These are phyloP conservation scores for Pseudophaeomoniella oleicola DNA, from an alignment of 2,329 filamentous ascomycete species.

Conservation along the genomic window DNA sequence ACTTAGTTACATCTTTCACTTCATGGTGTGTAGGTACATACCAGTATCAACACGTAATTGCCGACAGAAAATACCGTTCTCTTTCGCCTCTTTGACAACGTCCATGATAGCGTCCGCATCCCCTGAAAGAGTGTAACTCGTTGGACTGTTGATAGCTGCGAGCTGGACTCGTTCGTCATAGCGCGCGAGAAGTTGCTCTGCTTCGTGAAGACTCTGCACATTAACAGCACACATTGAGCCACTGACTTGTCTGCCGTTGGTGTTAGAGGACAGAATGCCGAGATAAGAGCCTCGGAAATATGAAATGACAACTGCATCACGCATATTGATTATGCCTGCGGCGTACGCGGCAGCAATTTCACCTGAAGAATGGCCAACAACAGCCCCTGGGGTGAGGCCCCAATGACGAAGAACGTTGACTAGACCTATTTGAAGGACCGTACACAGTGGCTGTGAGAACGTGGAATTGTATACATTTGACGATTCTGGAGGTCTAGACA, in stretches of 20 bases:
- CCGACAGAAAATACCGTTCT: neutral
- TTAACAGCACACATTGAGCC: constrained; percentile 7
- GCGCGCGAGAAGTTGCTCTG: neutral
- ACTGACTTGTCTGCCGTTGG: neutral
- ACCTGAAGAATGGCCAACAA: constrained; percentile 9
- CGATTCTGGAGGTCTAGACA: neutral
- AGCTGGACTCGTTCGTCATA: neutral
- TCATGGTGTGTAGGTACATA: neutral
- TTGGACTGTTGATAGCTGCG: constrained; percentile 14
- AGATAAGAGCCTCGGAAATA: constrained; percentile 21
- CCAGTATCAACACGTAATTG: constrained; percentile 1
- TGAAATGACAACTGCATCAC: constrained; percentile 27
- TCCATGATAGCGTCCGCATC: constrained; percentile 11
- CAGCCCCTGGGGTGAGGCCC: constrained; percentile 4
- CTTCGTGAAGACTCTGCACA: constrained; percentile 1
- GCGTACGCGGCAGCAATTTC: constrained; percentile 10
- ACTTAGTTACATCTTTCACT: neutral
- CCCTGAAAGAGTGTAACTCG: constrained; percentile 16
- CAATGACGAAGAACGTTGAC: constrained; percentile 2
- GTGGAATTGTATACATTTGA: constrained; percentile 2
- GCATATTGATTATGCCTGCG: constrained; percentile 15
- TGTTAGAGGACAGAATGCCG: neutral
- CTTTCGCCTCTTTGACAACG: neutral
- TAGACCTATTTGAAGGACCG: constrained; percentile 7
- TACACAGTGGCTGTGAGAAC: constrained; percentile 6